Evolutionary conservation across 2,329 filamentous ascomycete genomes (phyloP).

Genomic region (Arthrobotrys sphaeroides): DNA sequence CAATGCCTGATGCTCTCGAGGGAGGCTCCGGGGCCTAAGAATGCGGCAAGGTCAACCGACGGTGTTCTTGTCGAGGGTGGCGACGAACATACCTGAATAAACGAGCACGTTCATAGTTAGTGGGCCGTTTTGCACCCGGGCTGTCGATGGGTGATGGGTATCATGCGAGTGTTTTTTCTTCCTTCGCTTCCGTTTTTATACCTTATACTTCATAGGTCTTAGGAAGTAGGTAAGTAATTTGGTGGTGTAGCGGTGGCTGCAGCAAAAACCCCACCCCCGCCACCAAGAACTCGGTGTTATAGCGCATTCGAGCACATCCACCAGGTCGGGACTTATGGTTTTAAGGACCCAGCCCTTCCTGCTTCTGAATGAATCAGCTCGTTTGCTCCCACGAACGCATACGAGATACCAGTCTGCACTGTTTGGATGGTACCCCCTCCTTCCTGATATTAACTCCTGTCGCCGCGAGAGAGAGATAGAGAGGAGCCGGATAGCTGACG

Average conservation of each 20-base stretch:
- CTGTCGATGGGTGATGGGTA: neutral
- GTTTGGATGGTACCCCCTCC: neutral
- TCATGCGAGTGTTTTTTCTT: neutral
- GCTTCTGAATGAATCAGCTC: no score
- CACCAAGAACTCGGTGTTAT: no score
- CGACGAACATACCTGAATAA: constrained; percentile 75
- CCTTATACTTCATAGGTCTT: neutral
- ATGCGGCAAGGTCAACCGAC: constrained; percentile 53
- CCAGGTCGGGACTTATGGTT: no score
- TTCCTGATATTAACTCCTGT: neutral
- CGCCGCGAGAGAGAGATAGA: neutral
- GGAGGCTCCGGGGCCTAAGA: constrained; percentile 80
- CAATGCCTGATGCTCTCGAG: constrained; percentile 89
- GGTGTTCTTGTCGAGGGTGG: constrained; percentile 53
- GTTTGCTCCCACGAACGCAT: no score
- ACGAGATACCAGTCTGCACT: neutral
- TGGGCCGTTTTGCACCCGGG: neutral
- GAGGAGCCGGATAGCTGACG: neutral
- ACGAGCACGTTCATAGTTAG: constrained; percentile 77
- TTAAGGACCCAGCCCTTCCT: no score
- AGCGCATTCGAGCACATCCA: no score
- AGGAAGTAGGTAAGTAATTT: neutral
- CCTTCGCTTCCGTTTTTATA: neutral
- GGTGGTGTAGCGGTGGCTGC: neutral
- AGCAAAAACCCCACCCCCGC: no score